These are phyloP conservation scores for Gypsophila paniculata DNA, from an alignment of 179 eudicot species.

Conservation along the genomic window DNA sequence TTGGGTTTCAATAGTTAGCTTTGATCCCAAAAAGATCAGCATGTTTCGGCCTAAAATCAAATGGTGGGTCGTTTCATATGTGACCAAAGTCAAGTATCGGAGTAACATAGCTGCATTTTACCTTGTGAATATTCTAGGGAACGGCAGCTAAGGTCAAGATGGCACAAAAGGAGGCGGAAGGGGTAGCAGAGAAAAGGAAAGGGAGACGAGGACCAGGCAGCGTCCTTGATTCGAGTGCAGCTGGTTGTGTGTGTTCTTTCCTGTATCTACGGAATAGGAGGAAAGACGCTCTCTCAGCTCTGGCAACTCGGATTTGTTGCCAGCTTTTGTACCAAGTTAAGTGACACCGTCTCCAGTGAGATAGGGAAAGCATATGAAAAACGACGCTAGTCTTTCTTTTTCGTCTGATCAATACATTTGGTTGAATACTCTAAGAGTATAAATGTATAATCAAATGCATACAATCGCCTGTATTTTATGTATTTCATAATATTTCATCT, in stretches of 20 bases:
- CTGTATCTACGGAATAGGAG: constrained; percentile 70
- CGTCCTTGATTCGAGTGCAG: constrained; percentile 94
- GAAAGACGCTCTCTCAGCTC: constrained; percentile 51
- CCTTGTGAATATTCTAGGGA: constrained; percentile 49
- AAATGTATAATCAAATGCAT: no score
- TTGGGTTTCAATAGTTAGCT: no score
- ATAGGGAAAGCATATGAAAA: constrained; percentile 96
- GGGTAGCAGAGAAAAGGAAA: constrained; percentile 91
- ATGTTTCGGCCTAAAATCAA: no score
- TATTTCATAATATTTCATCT: no score
- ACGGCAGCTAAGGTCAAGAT: constrained; percentile 84
- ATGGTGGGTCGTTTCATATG: no score
- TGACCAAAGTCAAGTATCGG: no score
- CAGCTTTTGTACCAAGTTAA: constrained; percentile 88
- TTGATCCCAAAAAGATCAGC: no score
- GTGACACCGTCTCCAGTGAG: constrained; percentile 93
- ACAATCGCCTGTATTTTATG: no score
- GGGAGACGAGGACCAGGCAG: constrained; percentile 97
- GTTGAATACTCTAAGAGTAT: no score
- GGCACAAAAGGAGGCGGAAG: constrained; percentile 94
- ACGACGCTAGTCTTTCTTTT: constrained; percentile 45
- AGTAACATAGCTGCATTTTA: no score
- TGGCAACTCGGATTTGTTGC: constrained; percentile 95
- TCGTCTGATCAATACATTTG: no score
- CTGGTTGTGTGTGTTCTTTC: constrained; percentile 88